These are phyloP conservation scores for Pelagophyceae sp. DNA, from an alignment of 352 stramenopile species.

Conservation along the genomic window DNA sequence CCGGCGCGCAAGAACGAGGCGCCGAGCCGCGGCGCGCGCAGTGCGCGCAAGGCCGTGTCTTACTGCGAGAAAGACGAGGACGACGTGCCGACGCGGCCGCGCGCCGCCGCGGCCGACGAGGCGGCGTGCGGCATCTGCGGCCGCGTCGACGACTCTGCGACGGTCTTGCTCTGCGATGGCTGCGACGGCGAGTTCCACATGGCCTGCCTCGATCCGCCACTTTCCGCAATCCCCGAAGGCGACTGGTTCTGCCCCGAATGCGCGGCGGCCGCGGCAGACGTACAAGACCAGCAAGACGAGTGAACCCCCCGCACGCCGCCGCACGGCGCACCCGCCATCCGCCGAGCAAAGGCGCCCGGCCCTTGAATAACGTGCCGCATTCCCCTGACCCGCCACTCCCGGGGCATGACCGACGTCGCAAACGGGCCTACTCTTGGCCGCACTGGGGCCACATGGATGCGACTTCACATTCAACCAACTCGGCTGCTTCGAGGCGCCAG, in stretches of 20 bases:
- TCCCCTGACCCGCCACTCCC: too few species aligned
- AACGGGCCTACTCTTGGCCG: too few species aligned
- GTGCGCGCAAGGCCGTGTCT: too few species aligned
- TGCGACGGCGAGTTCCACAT: slow-evolving; percentile 41
- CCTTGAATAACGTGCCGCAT: too few species aligned
- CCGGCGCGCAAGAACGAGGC: not conserved
- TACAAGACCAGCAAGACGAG: too few species aligned
- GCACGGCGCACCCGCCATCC: too few species aligned
- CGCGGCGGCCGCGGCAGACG: not conserved
- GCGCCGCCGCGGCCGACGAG: not conserved
- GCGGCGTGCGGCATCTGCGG: not conserved
- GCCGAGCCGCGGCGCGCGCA: too few species aligned
- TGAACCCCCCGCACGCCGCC: too few species aligned
- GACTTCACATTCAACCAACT: too few species aligned
- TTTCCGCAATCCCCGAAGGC: slow-evolving; percentile 36
- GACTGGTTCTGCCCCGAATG: slow-evolving; percentile 42
- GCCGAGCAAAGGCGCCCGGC: too few species aligned
- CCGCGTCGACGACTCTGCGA: not conserved
- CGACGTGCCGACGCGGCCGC: not conserved
- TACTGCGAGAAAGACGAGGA: not conserved
- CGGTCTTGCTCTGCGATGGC: not conserved
- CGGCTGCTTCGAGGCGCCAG: not conserved
- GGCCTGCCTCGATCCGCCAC: slow-evolving; percentile 41
- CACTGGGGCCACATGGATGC: too few species aligned
- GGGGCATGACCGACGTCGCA: too few species aligned